phyloP scores from a whole-genome alignment of 257 asterid species.

The Primulina huaijiensis region DNA sequence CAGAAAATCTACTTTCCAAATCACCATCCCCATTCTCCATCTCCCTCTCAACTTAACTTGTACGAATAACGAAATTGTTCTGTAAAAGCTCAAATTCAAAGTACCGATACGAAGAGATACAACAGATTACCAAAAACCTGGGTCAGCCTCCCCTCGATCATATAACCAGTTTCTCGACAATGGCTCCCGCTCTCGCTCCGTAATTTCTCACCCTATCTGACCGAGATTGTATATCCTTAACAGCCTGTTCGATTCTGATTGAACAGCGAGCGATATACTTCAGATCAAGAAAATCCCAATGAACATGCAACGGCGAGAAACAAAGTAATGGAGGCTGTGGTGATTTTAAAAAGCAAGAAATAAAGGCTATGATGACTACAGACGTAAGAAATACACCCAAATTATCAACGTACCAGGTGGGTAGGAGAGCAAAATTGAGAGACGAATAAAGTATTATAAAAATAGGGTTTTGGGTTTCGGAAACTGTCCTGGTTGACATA shows the following conservation, averaged over 20 bases:
- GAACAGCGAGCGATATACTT: not conserved
- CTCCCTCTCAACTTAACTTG: constrained; percentile 3
- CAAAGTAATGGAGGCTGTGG: not conserved
- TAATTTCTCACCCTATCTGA: not conserved
- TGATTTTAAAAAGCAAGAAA: not conserved
- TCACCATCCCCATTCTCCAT: constrained; percentile 74
- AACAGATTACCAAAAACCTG: not conserved
- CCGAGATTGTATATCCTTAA: not conserved
- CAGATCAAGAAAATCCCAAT: not conserved
- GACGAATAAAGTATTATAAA: too few species aligned
- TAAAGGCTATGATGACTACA: not conserved
- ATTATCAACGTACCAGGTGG: not conserved
- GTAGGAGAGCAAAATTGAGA: not conserved
- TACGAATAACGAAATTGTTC: too few species aligned
- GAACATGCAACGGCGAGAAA: not conserved
- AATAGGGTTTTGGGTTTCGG: not conserved
- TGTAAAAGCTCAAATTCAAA: not conserved
- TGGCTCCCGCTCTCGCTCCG: not conserved
- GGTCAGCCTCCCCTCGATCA: not conserved
- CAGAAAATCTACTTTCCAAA: constrained; percentile 50
- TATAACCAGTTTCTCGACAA: not conserved
- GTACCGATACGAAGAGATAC: not conserved
- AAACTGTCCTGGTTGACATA: not conserved
- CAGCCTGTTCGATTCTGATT: not conserved
- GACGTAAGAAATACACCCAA: not conserved